These are phyloP conservation scores for Nakataea oryzae DNA, from an alignment of 2,329 filamentous ascomycete genomes.

Conservation along the genomic window DNA sequence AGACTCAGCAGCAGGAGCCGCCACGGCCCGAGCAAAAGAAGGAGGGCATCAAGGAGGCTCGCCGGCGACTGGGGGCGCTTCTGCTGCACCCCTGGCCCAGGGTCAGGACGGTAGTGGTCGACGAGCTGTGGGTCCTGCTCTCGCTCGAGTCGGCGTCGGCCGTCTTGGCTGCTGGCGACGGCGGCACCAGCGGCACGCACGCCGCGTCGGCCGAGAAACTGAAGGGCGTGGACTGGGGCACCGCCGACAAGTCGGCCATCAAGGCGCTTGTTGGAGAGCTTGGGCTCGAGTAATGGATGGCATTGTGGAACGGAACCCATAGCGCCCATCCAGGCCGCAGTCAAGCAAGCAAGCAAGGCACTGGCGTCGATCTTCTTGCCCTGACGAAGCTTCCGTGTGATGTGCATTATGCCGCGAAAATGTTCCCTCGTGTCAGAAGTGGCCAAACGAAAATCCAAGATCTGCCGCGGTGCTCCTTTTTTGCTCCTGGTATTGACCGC, in stretches of 20 bases:
- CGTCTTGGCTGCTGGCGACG: neutral
- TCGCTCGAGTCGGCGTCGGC: slow-evolving; percentile 10
- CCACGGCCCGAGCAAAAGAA: slow-evolving; percentile 15
- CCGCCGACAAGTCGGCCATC: slow-evolving; percentile 36
- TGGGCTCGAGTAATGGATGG: slow-evolving; percentile 17
- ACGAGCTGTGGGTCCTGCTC: slow-evolving; percentile 45
- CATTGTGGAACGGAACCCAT: neutral
- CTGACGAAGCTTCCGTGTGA: too few species aligned
- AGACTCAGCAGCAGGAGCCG: neutral
- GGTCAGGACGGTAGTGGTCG: slow-evolving; percentile 50
- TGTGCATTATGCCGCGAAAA: neutral
- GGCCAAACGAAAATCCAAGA: neutral
- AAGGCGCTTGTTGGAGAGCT: slow-evolving; percentile 31
- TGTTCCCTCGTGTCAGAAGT: neutral
- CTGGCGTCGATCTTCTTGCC: neutral
- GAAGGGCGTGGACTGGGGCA: slow-evolving; percentile 47
- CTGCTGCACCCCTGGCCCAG: slow-evolving; percentile 75
- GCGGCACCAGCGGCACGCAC: neutral
- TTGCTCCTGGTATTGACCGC: neutral
- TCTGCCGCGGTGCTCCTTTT: too few species aligned
- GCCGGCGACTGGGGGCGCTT: slow-evolving; percentile 61
- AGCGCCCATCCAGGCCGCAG: too few species aligned
- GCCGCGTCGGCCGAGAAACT: slow-evolving; percentile 22
- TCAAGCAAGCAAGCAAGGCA: neutral
- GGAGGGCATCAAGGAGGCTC: slow-evolving; percentile 39